A percentile compares a stretch with the other conserved stretches of the same genome.
These are phyloP conservation scores for Panaeolus cyanescens DNA, from an alignment of 768 basidiomycete species.

Conservation along the genomic window DNA sequence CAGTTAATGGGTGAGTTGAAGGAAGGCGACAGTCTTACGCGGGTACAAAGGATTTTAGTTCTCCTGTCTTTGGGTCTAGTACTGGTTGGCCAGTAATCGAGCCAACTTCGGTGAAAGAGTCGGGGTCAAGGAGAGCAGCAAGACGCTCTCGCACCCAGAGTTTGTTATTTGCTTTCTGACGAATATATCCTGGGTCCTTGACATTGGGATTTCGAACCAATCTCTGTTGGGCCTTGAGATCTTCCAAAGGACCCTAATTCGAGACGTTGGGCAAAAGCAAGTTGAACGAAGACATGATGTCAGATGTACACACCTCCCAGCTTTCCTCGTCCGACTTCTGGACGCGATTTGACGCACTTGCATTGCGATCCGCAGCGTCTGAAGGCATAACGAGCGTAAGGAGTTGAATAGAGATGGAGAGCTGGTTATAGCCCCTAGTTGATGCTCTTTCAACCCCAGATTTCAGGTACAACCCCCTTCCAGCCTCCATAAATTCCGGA, in stretches of 20 bases:
- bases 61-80: conserved; percentile 25
- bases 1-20: not conserved
- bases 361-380: not conserved
- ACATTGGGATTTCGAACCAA: conserved; percentile 33
- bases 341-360: not conserved
- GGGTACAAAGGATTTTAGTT: conserved; percentile 33
- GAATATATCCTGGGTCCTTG: conserved; percentile 37
- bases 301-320: conserved; percentile 29
- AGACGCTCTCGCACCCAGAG: conserved; percentile 45
- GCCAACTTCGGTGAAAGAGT: conserved; percentile 36
- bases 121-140: conserved; percentile 29
- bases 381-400: not conserved
- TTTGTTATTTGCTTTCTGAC: conserved; percentile 38
- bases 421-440: not conserved
- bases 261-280: not conserved
- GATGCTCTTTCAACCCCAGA: not conserved
- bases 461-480: not conserved
- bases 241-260: conserved; percentile 29
- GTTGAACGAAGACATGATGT: not conserved
- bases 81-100: conserved; percentile 38
- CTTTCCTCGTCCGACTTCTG: conserved; percentile 2
- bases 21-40: conserved; percentile 23
- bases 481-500: not conserved
- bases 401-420: not conserved
- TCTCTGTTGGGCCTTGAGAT: conserved; percentile 31